Evolutionary conservation across 2,329 filamentous ascomycete species (phyloP), one percentile per base, ranked within the genome.

Genomic region (Talaromyces sp.): DNA sequence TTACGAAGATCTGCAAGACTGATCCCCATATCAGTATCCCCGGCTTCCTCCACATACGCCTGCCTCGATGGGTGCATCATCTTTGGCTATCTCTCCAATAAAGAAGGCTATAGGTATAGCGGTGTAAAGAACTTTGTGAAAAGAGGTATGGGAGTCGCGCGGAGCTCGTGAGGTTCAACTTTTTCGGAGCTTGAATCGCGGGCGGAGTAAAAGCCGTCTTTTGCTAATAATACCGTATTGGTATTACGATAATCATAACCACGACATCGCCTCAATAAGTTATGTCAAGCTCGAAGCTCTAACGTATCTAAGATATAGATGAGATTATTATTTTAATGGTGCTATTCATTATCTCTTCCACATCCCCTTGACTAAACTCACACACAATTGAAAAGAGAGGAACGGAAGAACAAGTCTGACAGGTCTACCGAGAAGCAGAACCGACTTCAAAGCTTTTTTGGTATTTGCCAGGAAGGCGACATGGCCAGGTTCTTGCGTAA

Each of bases 31-130:
- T 81, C 81, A 60, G 80, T 79, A 69, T 88, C 84, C 8, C 48
- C 59, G 60, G 83, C 77, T 73, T 97, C 93, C 82, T 98, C 93
- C 67, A 98, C 92, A 77, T 96, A 97, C 46, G 93, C 93, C 78
- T 93, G 89, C 68, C 95, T 86, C 75, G 93, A 87, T 63, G 93
- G 93, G 81, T 97, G 93, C 81, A 96, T 84, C 75, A 79, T 84
- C 73, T 72, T n/a, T 77, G 70, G 66, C 31, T 21, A 23, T 8
- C 39, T 2, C 23, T 31, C 1, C 25, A 5, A 50, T 31, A 28
- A 11, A 1, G 14, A 31, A 7, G 7, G n/a, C n/a, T 5, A 3
- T 50, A 31, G 16, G n/a, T 12, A 4, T 21, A 58, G 23, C 7
- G n/a, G 16, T 6, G n/a, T 25, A 18, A 14, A n/a, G 21, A 18